phyloP scores from a whole-genome alignment of 306 rosid species.

The barrel medic (Medicago truncatula) region DNA sequence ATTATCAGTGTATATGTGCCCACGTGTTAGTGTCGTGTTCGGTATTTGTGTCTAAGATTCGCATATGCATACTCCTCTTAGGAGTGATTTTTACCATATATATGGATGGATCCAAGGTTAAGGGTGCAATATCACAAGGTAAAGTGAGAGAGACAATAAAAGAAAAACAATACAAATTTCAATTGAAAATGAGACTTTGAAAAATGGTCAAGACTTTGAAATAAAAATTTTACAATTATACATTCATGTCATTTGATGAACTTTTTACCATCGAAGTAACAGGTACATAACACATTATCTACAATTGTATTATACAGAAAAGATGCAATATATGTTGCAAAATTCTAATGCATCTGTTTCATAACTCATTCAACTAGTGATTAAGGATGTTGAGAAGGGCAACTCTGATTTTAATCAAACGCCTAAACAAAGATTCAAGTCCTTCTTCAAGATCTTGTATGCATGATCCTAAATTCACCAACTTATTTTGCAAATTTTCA shows the following conservation, averaged over 20 bases:
- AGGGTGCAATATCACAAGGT: not conserved
- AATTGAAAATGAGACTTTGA: not conserved
- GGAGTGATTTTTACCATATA: too few relatives aligned
- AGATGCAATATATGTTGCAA: slow-evolving; percentile 37
- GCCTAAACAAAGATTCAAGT: slow-evolving; percentile 46
- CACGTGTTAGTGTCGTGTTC: too few relatives aligned
- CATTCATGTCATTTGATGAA: slow-evolving; percentile 13
- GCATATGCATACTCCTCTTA: too few relatives aligned
- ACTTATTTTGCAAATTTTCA: slow-evolving; percentile 40
- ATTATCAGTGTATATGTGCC: too few relatives aligned
- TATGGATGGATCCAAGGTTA: too few relatives aligned
- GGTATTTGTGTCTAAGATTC: too few relatives aligned
- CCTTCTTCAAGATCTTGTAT: slow-evolving; percentile 53
- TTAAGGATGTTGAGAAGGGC: slow-evolving; percentile 48
- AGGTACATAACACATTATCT: slow-evolving; percentile 18
- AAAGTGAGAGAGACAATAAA: not conserved
- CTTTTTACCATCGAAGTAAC: slow-evolving; percentile 31
- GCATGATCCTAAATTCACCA: slow-evolving; percentile 43
- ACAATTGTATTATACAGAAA: slow-evolving; percentile 10
- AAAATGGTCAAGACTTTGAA: not conserved
- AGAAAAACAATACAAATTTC: not conserved
- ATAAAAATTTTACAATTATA: slow-evolving; percentile 13
- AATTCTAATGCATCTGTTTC: slow-evolving; percentile 8
- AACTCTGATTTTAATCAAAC: slow-evolving; percentile 53
- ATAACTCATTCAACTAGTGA: slow-evolving; percentile 31